Evolutionary conservation across 1,284 basidiomycete genomes (phyloP).

Genomic region (Farysia itapuensis): DNA sequence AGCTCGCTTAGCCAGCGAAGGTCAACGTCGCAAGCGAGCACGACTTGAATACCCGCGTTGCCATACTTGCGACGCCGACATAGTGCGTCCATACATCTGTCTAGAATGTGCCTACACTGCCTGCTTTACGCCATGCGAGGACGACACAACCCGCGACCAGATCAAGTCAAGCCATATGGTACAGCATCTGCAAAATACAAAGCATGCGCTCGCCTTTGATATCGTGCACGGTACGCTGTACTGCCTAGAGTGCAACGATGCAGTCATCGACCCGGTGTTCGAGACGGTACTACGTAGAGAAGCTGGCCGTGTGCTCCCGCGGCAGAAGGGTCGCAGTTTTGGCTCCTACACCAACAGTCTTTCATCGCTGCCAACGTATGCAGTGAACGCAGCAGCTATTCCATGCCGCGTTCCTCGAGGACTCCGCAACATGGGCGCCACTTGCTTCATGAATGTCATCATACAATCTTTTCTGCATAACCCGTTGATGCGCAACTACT

Average conservation of each 20-base stretch:
- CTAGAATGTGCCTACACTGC: conserved; percentile 48
- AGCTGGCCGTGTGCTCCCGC: conserved; percentile 11
- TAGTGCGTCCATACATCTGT: conserved; percentile 55
- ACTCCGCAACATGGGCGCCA: conserved; percentile 87
- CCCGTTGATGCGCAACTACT: conserved; percentile 84
- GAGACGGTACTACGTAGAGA: conserved; percentile 32
- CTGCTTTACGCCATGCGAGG: conserved; percentile 39
- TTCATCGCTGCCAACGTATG: conserved; percentile 10
- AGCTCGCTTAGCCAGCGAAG: conserved; percentile 10
- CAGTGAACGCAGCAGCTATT: conserved; percentile 13
- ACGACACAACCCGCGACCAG: conserved; percentile 1
- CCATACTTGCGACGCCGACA: conserved; percentile 33
- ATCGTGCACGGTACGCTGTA: conserved; percentile 52
- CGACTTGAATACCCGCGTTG: conserved; percentile 53
- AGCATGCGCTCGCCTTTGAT: conserved; percentile 44
- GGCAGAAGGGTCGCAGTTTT: conserved; percentile 16
- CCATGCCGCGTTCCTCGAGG: conserved; percentile 72
- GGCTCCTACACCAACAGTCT: conserved; percentile 8
- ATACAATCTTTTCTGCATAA: conserved; percentile 92
- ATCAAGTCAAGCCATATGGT: conserved; percentile 26
- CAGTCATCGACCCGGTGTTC: conserved; percentile 50
- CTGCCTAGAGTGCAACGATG: conserved; percentile 51
- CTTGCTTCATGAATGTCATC: conserved; percentile 91
- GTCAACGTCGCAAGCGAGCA: conserved; percentile 12
- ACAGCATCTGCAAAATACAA: conserved; percentile 12